These are phyloP conservation scores for Mucor indicus DNA, from an alignment of 371 early-diverging fungal genomes.

Conservation along the genomic window DNA sequence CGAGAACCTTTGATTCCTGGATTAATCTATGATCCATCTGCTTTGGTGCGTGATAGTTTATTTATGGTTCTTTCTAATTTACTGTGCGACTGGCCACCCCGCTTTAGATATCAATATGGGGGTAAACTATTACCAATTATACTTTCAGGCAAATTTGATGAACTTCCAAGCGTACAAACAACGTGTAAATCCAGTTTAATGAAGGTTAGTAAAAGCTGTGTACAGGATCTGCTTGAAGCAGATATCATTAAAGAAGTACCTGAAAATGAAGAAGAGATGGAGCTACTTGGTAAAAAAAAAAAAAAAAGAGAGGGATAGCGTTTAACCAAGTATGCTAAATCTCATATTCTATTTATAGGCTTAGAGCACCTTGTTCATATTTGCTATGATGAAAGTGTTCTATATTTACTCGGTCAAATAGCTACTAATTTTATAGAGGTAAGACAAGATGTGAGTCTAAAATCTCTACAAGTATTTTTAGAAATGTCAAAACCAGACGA, in stretches of 20 bases:
- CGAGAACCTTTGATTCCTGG: slow-evolving; percentile 15
- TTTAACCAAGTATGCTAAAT: too few species aligned
- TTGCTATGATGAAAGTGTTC: slow-evolving; percentile 19
- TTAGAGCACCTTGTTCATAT: slow-evolving; percentile 30
- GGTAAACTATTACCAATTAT: slow-evolving; percentile 25
- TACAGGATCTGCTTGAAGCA: slow-evolving; percentile 25
- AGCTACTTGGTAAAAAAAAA: slow-evolving; percentile 8
- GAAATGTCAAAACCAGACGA: slow-evolving; percentile 12
- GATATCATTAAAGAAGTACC: slow-evolving; percentile 15
- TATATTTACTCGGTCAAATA: slow-evolving; percentile 13
- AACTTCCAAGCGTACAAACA: slow-evolving; percentile 11
- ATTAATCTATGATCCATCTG: slow-evolving; percentile 27
- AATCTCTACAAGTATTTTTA: slow-evolving; percentile 15
- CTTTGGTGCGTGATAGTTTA: slow-evolving; percentile 21
- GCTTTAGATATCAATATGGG: slow-evolving; percentile 29
- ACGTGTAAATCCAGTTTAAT: slow-evolving; percentile 13
- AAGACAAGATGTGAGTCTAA: slow-evolving; percentile 14
- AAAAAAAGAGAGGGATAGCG: too few species aligned
- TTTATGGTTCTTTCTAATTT: slow-evolving; percentile 10
- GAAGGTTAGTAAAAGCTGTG: slow-evolving; percentile 15
- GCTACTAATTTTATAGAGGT: slow-evolving; percentile 19
- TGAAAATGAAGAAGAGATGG: background rate
- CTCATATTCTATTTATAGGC: slow-evolving; percentile 4
- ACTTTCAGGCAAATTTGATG: slow-evolving; percentile 24
- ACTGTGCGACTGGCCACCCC: slow-evolving; percentile 24